Percentiles rank a stretch among this genome's conserved stretches.
These are phyloP conservation scores for Zoysia japonica DNA, from an alignment of 176 grass and related monocot species.

Conservation along the genomic window DNA sequence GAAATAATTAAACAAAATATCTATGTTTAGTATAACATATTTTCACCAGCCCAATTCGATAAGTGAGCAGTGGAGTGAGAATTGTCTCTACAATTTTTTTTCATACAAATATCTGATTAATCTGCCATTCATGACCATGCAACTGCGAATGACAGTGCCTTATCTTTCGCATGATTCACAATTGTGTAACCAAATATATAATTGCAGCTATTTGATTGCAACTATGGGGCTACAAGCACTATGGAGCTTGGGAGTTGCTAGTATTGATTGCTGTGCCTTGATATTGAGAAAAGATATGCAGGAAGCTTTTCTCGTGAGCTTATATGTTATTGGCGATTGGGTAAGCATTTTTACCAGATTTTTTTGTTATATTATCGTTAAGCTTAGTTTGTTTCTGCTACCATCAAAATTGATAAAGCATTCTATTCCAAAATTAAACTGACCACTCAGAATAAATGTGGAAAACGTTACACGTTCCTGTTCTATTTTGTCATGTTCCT, in stretches of 20 bases:
- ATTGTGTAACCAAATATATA: slow-evolving; percentile 1
- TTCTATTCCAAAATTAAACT: no score
- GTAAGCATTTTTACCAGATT: background rate
- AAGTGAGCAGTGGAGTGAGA: no score
- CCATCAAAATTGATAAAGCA: no score
- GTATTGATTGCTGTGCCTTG: slow-evolving; percentile 77
- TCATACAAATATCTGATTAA: no score
- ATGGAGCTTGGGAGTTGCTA: slow-evolving; percentile 87
- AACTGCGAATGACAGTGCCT: no score
- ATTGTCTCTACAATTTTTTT: no score
- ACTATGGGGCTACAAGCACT: slow-evolving; percentile 89
- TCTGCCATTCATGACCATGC: no score
- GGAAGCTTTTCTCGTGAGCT: slow-evolving; percentile 71
- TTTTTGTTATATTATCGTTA: background rate
- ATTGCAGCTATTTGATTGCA: slow-evolving; percentile 82
- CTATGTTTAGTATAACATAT: background rate
- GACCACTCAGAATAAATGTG: no score
- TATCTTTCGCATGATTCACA: no score
- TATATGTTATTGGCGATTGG: slow-evolving; percentile 55
- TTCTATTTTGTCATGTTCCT: no score
- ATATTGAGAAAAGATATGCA: slow-evolving; percentile 65
- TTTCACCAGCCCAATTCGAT: no score
- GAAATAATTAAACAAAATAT: background rate
- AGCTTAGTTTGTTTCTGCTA: background rate
- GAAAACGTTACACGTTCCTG: no score